Base-by-base conservation (phyloP, 495 filamentous ascomycete genomes). In the Neurospora tetraspora region DNA sequence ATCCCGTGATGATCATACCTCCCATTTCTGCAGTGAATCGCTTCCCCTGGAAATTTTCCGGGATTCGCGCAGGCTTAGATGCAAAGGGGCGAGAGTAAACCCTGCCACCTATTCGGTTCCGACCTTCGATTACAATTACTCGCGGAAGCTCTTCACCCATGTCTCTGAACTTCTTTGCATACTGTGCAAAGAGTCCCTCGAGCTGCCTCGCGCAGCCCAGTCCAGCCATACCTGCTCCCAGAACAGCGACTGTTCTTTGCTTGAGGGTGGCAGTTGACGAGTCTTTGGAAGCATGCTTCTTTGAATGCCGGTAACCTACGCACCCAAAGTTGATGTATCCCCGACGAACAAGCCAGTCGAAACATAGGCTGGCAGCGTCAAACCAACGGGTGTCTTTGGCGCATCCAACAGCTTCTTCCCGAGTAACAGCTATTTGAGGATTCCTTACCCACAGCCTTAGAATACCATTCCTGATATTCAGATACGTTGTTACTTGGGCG, bases 251-350 rank as follows among this genome's bases (percentile, higher is more conserved):
- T 0, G 91, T 94, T 75, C 85, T 89, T 70, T 84, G 80, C 76
- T 88, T 91, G 31, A 81, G 5, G 72, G 39, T n/a, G 39, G 70
- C 71, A 45, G 53, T 70, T 75, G 79, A 70, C 74, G 73, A 39
- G 47, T 71, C 75, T 76, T 76, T 71, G 80, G 71, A 18, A n/a
- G 20, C 8, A 11, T 74, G 70, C 61, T 78, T 78, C 9, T 76
- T 83, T 78, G 76, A 83, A 2, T 76, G 65, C n/a, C 76, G 76
- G 8, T 82, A 40, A 76, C 94, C 91, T 8, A 96, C 85, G 77
- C 94, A 98, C 23, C 96, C 96, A 81, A 94, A 97, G 81, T 99
- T 99, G 83, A 99, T 97, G 79, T 98, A 97, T 9, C 96, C 96
- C 71, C 91, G 88, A 59, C 96, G 89, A 39, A 93, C 85, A 20